phyloP scores from a whole-genome alignment of 2,329 filamentous ascomycete genomes.

The Talaromyces sp. region DNA sequence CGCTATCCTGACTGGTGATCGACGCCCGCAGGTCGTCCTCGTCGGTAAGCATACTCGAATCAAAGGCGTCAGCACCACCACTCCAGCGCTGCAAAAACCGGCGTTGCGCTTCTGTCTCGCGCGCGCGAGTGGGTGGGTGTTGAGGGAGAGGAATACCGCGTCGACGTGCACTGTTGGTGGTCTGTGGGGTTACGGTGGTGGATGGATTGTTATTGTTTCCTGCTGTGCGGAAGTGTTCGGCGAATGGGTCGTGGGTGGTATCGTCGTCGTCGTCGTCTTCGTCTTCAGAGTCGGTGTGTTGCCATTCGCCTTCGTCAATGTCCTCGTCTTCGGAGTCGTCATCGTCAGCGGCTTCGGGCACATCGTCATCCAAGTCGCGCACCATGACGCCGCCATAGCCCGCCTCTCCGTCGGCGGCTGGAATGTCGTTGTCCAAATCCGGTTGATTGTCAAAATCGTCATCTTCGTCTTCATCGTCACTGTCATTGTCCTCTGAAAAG shows the following conservation, averaged over 20 bases:
- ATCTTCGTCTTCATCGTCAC: constrained; percentile 35
- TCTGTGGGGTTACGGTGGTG: not conserved
- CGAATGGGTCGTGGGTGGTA: constrained; percentile 24
- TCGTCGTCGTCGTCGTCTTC: constrained; percentile 45
- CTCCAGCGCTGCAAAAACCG: constrained; percentile 36
- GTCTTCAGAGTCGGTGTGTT: constrained; percentile 72
- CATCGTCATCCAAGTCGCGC: constrained; percentile 65
- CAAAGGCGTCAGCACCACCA: constrained; percentile 29
- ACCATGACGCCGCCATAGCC: constrained; percentile 56
- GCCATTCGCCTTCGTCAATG: constrained; percentile 53
- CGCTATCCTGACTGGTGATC: constrained; percentile 27
- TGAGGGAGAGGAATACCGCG: constrained; percentile 20
- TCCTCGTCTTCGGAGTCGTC: constrained; percentile 45
- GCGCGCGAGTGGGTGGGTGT: constrained; percentile 17
- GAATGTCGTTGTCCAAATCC: constrained; percentile 57
- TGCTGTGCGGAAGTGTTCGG: constrained; percentile 23
- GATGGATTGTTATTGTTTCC: constrained; percentile 6
- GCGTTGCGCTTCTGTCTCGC: constrained; percentile 36
- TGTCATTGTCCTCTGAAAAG: constrained; percentile 39
- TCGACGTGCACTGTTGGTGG: not conserved
- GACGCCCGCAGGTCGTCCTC: constrained; percentile 31
- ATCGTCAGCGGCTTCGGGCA: constrained; percentile 56
- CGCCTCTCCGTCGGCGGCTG: constrained; percentile 48
- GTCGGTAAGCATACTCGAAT: constrained; percentile 29
- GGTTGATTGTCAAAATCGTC: constrained; percentile 39